Base-by-base conservation (phyloP, 257 asterid species). In the Ligustrum vulgare region DNA sequence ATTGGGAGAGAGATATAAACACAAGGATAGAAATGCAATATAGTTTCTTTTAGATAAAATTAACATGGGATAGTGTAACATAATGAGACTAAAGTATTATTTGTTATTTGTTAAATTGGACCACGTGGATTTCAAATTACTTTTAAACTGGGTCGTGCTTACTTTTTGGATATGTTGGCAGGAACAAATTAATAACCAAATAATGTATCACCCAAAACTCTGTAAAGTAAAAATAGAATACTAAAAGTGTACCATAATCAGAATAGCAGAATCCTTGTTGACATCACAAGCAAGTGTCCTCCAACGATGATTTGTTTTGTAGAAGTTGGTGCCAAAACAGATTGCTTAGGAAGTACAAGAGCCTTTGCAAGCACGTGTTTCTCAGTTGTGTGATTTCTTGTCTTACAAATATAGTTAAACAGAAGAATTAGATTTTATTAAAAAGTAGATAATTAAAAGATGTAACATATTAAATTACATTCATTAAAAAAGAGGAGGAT, bases 241-340 rank as follows among this genome's bases (percentile, higher is more conserved):
- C 66, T 22, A 73, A 70, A 65, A 9, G 20, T 16, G 37, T 86
- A 86, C 90, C 88, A 3, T 86, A 88, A 69, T 83, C 91, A 9
- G 89, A 94, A 81, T 98, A 94, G 86, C 87, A 91, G 74, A 92
- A 94, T 62, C 98, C 98, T 88, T 94, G 98, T 77, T 88, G 91
- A 87, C 98, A 94, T 83, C 98, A 84, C 47, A 90, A 79, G 81
- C 98, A 94, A 64, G 86, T 49, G 62, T 88, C 92, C 75, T 86
- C 84, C 2, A 84, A 63, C 43, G 89, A 86, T 70, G 71, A 65
- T 79, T 80, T 76, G 65, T 82, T 28, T 72, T 20, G 71, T 20
- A 15, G 80, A 79, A 68, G 78, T 54, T 69, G 82, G 88, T 43
- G 80, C 78, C 63, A 93, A 62, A 73, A 74, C 70, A 33, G 82